phyloP scores from a whole-genome alignment of 768 basidiomycete genomes.

The Lactarius pseudohatsudake region DNA sequence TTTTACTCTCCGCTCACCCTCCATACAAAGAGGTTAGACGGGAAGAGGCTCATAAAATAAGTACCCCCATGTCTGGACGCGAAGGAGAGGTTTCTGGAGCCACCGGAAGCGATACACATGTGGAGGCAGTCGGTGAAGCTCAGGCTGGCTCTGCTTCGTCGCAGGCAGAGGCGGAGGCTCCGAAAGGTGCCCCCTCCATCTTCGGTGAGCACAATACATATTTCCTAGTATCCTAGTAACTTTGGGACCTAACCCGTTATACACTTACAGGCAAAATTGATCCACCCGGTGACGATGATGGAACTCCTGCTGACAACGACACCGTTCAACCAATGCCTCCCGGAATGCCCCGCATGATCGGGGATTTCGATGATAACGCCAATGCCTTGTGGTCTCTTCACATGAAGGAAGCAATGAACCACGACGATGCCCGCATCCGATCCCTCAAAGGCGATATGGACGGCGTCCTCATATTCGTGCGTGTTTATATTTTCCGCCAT shows the following conservation, averaged over 20 bases:
- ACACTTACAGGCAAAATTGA: background rate
- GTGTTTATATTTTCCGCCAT: background rate
- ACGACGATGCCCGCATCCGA: background rate
- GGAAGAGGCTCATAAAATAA: too few species aligned
- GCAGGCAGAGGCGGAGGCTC: background rate
- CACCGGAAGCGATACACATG: too few species aligned
- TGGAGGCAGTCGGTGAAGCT: too few species aligned
- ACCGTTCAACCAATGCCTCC: background rate
- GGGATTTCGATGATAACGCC: background rate
- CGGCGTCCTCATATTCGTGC: background rate
- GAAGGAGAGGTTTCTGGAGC: too few species aligned
- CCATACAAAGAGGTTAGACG: too few species aligned
- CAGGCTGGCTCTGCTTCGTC: too few species aligned
- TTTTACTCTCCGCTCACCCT: too few species aligned
- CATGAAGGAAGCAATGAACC: background rate
- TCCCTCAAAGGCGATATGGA: background rate
- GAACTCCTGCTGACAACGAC: background rate
- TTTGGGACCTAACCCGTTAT: background rate
- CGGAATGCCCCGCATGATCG: background rate
- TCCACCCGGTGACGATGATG: background rate
- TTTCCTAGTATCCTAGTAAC: background rate
- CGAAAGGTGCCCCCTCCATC: background rate
- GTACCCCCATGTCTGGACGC: too few species aligned
- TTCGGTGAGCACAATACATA: background rate
- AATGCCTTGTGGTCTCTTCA: conserved; percentile 10